phyloP scores from a whole-genome alignment of 768 basidiomycete species.

The Hypholoma fasciculare region DNA sequence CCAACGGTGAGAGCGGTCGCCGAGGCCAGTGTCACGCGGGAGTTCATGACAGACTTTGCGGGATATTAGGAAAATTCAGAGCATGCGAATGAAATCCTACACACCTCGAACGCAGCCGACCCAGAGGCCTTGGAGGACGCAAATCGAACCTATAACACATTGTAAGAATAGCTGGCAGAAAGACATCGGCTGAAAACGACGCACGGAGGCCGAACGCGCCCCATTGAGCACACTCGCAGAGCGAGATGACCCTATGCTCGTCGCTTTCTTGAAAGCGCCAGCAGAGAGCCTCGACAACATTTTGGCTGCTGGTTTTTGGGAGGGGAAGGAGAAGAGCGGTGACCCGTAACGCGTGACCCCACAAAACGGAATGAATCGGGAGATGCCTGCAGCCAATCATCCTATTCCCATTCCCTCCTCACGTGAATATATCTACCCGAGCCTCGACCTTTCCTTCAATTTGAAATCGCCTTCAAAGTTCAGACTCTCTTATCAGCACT shows the following conservation, averaged over 20 bases:
- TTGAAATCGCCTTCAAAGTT: background rate
- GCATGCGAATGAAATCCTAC: constrained; percentile 15
- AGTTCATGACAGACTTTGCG: constrained; percentile 61
- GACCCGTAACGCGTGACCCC: constrained; percentile 46
- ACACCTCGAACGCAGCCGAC: constrained; percentile 65
- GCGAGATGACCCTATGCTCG: constrained; percentile 45
- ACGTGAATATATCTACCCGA: constrained; percentile 14
- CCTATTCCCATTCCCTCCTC: constrained; percentile 21
- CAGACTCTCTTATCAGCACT: background rate
- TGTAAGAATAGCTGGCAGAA: constrained; percentile 14
- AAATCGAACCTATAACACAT: constrained; percentile 59
- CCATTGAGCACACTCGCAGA: constrained; percentile 38
- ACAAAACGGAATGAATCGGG: constrained; percentile 52
- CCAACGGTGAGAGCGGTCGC: constrained; percentile 79
- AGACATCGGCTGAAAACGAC: constrained; percentile 19
- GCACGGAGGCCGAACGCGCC: constrained; percentile 52
- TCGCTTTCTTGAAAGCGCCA: constrained; percentile 65
- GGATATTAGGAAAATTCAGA: constrained; percentile 9
- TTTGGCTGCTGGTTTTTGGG: constrained; percentile 52
- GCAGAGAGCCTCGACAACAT: constrained; percentile 85
- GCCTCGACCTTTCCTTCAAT: background rate
- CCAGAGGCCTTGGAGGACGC: constrained; percentile 63
- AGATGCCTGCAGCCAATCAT: constrained; percentile 33
- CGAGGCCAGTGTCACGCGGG: constrained; percentile 74
- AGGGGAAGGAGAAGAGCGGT: constrained; percentile 36